Conservation (phyloP, 768 basidiomycete species). For the Mycena epipterygia region DNA sequence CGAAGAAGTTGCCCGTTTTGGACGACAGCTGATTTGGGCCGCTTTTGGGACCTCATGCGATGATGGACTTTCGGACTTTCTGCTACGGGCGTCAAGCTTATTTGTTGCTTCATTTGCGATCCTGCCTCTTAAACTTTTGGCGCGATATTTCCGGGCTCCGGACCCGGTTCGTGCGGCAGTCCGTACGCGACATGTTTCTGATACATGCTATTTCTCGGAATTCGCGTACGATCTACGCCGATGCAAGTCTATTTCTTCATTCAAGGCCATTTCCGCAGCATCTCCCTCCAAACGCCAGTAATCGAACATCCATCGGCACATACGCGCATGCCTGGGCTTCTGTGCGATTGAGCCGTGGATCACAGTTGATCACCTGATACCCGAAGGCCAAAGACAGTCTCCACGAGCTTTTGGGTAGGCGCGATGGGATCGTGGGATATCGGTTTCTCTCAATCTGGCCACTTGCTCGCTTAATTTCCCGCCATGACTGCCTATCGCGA, state of each 20-base stretch:
- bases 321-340: not conserved
- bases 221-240: not conserved
- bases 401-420: constrained; percentile 28
- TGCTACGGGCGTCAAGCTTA: constrained; percentile 22
- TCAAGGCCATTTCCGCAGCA: not conserved
- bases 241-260: not conserved
- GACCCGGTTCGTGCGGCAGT: constrained; percentile 24
- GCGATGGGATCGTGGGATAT: constrained; percentile 62
- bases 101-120: not conserved
- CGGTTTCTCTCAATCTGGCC: constrained; percentile 50
- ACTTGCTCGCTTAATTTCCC: constrained; percentile 51
- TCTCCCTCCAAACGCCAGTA: constrained; percentile 10
- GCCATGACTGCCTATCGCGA: constrained; percentile 33
- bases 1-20: not conserved
- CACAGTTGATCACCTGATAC: constrained; percentile 18
- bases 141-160: constrained; percentile 9
- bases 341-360: constrained; percentile 27
- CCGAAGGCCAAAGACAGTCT: constrained; percentile 30
- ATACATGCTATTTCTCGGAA: not conserved
- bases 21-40: not conserved
- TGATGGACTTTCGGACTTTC: not conserved
- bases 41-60: not conserved
- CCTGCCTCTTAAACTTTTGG: constrained; percentile 1
- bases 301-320: constrained; percentile 17
- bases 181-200: constrained; percentile 10